Evolutionary conservation across 2,329 filamentous ascomycete genomes (phyloP).

Genomic region (Tolypocladium inflatum): DNA sequence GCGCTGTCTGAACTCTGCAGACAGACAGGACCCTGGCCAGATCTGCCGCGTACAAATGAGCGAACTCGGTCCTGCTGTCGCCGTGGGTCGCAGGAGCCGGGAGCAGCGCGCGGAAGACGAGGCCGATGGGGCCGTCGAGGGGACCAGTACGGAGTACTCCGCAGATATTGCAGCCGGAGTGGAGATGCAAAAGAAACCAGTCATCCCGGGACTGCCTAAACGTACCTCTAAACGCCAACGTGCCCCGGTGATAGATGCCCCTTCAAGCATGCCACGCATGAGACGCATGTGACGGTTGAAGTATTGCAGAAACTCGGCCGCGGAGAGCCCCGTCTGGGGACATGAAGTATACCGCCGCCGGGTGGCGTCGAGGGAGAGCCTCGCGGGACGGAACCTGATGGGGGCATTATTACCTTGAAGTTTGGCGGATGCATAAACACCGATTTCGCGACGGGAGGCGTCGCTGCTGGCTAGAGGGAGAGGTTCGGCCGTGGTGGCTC

Average conservation of each 20-base stretch:
- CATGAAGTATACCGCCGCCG: background rate
- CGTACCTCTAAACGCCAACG: background rate
- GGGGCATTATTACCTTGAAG: slow-evolving; percentile 3
- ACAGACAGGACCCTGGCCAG: background rate
- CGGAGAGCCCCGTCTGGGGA: background rate
- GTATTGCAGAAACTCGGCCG: background rate
- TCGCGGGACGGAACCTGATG: background rate
- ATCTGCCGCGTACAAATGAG: background rate
- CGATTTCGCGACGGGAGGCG: background rate
- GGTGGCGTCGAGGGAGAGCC: background rate
- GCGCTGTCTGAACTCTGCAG: slow-evolving; percentile 1
- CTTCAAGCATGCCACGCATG: background rate
- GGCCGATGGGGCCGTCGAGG: background rate
- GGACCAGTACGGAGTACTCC: background rate
- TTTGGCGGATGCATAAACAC: slow-evolving; percentile 5
- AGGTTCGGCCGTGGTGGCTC: background rate
- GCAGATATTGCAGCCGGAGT: background rate
- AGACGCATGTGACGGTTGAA: background rate
- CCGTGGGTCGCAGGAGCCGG: background rate
- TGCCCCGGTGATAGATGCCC: background rate
- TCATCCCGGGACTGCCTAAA: background rate
- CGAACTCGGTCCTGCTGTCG: background rate
- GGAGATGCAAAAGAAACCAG: background rate
- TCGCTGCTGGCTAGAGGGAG: background rate
- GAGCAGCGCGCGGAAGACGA: background rate